Evolutionary conservation across 345 rosid genomes (phyloP).

Genomic region (Gossypium stocksii): DNA sequence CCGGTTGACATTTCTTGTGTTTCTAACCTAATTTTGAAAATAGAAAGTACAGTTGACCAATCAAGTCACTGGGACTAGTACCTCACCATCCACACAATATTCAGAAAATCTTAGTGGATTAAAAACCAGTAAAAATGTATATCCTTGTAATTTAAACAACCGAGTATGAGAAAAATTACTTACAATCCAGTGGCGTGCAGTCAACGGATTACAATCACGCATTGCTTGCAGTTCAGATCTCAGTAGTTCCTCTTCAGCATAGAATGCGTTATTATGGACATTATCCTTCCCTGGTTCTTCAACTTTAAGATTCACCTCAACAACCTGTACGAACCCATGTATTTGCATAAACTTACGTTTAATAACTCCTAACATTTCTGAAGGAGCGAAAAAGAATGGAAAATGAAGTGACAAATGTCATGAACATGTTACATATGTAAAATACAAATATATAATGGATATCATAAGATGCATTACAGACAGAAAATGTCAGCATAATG

Average conservation of each 20-base stretch:
- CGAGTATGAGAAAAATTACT: slow-evolving; percentile 16
- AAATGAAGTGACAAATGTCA: background rate
- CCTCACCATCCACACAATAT: background rate
- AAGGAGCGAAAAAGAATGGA: too few species aligned
- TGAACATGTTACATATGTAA: background rate
- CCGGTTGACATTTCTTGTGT: slow-evolving; percentile 69
- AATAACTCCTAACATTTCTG: background rate
- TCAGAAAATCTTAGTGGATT: background rate
- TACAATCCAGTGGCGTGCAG: slow-evolving; percentile 84
- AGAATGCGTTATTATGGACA: slow-evolving; percentile 72
- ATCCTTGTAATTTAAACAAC: slow-evolving; percentile 1
- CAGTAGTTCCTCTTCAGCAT: slow-evolving; percentile 63
- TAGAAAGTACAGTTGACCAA: background rate
- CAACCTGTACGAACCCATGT: slow-evolving; percentile 36
- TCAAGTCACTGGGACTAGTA: background rate
- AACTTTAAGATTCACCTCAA: slow-evolving; percentile 64
- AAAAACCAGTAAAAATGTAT: background rate
- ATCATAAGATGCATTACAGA: background rate
- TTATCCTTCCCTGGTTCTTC: slow-evolving; percentile 65
- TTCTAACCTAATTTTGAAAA: background rate
- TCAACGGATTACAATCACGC: slow-evolving; percentile 64
- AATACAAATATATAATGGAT: background rate
- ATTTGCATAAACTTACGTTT: background rate
- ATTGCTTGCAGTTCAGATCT: slow-evolving; percentile 59
- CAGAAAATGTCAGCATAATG: background rate